phyloP scores from a whole-genome alignment of 495 filamentous ascomycete genomes.

The Cercophora newfieldiana region DNA sequence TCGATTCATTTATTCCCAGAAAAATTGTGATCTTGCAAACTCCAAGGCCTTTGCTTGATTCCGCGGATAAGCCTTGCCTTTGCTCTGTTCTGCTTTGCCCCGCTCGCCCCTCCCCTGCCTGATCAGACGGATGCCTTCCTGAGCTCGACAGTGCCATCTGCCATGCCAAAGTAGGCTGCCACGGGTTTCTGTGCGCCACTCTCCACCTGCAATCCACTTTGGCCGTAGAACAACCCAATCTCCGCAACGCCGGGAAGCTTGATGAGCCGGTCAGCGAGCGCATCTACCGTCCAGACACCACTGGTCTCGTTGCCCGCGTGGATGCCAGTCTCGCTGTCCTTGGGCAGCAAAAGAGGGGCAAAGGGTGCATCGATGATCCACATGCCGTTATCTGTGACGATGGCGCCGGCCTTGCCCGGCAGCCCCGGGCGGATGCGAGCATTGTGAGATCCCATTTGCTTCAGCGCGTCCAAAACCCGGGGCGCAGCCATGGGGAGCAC shows the following conservation, averaged over 20 bases:
- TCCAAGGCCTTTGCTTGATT: no score
- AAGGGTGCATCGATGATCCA: constrained; percentile 94
- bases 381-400: constrained; percentile 92
- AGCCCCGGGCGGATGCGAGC: constrained; percentile 69
- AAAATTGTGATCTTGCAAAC: not conserved
- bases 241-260: constrained; percentile 84
- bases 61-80: no score
- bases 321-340: constrained; percentile 45
- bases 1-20: not conserved
- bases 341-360: constrained; percentile 61
- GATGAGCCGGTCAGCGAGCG: constrained; percentile 70
- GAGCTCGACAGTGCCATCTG: constrained; percentile 50
- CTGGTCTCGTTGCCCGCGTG: constrained; percentile 48
- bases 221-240: constrained; percentile 84
- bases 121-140: constrained; percentile 53
- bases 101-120: not conserved
- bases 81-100: not conserved
- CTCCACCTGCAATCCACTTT: constrained; percentile 68
- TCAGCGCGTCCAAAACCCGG: constrained; percentile 66
- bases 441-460: constrained; percentile 64
- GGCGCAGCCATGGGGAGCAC: constrained; percentile 79
- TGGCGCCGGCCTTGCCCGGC: constrained; percentile 71
- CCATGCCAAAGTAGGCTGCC: constrained; percentile 92
- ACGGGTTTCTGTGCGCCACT: constrained; percentile 83
- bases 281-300: constrained; percentile 76